A percentile compares a stretch with the other conserved stretches of the same genome.
These are phyloP conservation scores for Arctostaphylos glauca DNA, from an alignment of 148 eudicot species.

Conservation along the genomic window DNA sequence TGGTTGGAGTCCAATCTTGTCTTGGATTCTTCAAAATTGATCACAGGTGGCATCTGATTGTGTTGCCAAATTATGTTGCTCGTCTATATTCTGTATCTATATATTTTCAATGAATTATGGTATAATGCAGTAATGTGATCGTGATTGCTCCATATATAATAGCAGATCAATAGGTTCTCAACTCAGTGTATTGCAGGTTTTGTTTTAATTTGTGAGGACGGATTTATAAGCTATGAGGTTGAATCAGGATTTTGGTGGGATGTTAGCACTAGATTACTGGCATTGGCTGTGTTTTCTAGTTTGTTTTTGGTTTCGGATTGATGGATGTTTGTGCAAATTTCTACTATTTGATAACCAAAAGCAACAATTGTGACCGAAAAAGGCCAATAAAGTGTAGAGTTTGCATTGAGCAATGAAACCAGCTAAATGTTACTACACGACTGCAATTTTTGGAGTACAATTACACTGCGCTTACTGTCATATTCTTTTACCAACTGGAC, in stretches of 20 bases:
- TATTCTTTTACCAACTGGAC: not conserved
- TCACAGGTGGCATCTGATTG: constrained; percentile 14
- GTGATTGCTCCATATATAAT: not conserved
- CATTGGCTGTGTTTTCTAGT: constrained; percentile 2
- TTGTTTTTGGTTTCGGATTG: not conserved
- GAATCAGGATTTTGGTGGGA: not conserved
- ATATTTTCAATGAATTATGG: not conserved
- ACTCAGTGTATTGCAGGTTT: not conserved
- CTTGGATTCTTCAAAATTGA: constrained; percentile 11
- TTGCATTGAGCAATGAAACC: not conserved
- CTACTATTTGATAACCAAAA: not conserved
- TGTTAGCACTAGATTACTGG: not conserved
- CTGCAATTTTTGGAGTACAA: not conserved
- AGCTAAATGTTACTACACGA: not conserved
- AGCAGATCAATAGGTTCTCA: not conserved
- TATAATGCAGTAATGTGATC: not conserved
- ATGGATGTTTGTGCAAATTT: not conserved
- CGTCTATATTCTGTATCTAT: not conserved
- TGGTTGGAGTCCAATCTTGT: constrained; percentile 11
- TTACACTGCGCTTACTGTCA: not conserved
- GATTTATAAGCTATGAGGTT: not conserved
- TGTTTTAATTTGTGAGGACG: not conserved
- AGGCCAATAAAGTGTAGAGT: not conserved
- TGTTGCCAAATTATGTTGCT: not conserved
- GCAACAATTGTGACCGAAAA: not conserved